These are phyloP conservation scores for Butyriboletus loyo DNA, from an alignment of 768 basidiomycete species.

Conservation along the genomic window DNA sequence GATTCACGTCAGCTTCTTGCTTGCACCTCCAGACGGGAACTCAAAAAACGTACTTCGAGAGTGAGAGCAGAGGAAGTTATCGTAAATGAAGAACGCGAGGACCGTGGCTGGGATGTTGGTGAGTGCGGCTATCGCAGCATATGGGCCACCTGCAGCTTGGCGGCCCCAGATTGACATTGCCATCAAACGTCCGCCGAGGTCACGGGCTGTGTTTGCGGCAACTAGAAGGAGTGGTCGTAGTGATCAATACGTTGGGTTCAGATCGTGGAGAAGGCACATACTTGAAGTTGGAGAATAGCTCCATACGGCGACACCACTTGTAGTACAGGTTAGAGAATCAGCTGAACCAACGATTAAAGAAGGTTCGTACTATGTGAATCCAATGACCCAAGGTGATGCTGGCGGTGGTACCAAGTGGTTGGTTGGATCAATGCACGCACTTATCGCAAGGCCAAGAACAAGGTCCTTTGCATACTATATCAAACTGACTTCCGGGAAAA, in stretches of 20 bases:
- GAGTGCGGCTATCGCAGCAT: conserved; percentile 61
- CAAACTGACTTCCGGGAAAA: neutral
- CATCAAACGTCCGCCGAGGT: conserved; percentile 62
- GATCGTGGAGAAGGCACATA: conserved; percentile 20
- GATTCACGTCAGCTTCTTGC: conserved; percentile 9
- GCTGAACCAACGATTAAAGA: neutral
- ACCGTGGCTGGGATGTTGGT: conserved; percentile 65
- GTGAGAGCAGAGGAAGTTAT: conserved; percentile 55
- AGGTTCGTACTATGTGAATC: conserved; percentile 53
- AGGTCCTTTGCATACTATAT: conserved; percentile 11
- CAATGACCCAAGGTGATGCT: conserved; percentile 49
- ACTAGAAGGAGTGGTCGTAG: conserved; percentile 33
- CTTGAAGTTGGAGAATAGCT: conserved; percentile 52
- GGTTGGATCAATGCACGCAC: conserved; percentile 43
- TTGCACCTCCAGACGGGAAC: neutral
- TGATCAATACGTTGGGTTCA: neutral
- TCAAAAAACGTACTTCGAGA: conserved; percentile 46
- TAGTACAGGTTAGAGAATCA: neutral
- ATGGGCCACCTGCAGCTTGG: conserved; percentile 48
- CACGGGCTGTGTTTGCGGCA: conserved; percentile 65
- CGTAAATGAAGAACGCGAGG: conserved; percentile 52
- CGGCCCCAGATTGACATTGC: conserved; percentile 60
- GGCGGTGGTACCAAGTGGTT: conserved; percentile 56
- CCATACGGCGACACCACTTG: conserved; percentile 59
- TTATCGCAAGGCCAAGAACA: conserved; percentile 21